These are phyloP conservation scores for Suillus weaverae DNA, from an alignment of 768 basidiomycete species.

Conservation along the genomic window DNA sequence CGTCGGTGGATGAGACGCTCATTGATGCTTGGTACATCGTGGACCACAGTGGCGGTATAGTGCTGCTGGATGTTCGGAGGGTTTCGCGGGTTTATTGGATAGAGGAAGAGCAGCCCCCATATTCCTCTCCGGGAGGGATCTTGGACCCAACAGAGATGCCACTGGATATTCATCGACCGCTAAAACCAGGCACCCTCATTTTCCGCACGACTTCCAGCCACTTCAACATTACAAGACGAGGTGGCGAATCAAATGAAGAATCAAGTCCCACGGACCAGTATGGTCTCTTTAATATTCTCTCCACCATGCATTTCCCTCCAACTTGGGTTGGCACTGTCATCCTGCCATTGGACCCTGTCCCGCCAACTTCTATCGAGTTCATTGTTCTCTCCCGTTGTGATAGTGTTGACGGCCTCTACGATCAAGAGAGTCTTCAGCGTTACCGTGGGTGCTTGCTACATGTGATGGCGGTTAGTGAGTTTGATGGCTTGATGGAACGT, in stretches of 20 bases:
- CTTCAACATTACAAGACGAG: constrained; percentile 10
- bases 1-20: constrained; percentile 19
- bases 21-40: constrained; percentile 20
- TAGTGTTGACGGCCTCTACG: constrained; percentile 7
- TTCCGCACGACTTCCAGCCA: constrained; percentile 22
- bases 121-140: constrained; percentile 2
- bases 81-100: constrained; percentile 7
- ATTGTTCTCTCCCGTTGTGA: constrained; percentile 19
- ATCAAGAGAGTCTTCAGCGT: constrained; percentile 10
- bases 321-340: constrained; percentile 15
- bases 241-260: neutral
- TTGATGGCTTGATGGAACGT: constrained; percentile 18
- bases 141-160: constrained; percentile 1
- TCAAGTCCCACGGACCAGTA: constrained; percentile 1
- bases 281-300: constrained; percentile 16
- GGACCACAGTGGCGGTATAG: constrained; percentile 10
- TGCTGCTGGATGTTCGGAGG: constrained; percentile 14
- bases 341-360: constrained; percentile 15
- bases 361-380: constrained; percentile 14
- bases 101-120: constrained; percentile 2
- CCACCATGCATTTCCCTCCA: neutral
- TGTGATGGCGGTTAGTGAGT: constrained; percentile 22
- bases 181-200: constrained; percentile 23
- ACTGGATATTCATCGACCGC: neutral
- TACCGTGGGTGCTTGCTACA: constrained; percentile 20